Base-by-base conservation (phyloP, 768 basidiomycete genomes). In the Flagelloscypha sp. region DNA sequence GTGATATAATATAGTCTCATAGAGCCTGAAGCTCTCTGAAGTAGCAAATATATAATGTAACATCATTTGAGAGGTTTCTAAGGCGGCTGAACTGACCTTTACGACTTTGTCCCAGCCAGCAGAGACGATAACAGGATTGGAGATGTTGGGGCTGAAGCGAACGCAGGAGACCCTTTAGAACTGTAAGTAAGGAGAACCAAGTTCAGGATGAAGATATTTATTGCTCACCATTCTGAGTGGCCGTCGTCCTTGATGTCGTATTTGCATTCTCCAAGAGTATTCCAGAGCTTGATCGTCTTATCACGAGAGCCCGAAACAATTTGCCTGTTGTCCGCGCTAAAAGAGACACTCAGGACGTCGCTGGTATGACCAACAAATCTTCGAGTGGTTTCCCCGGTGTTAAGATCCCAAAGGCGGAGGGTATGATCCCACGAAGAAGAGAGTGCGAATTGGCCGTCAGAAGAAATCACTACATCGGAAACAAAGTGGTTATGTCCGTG, bases 371-470 rank as follows among this genome's bases (percentile, higher is more conserved):
- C 95, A 48, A 98, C 86, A 58, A 99, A 99, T 54, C 88, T 83
- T 55, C 90, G 86, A 47, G 95, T 98, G 43, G 95, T 99, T 47
- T 72, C 62, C 40, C 95, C 95, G 32, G 85, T 97, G 79, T 97
- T 97, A 43, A 99, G 77, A 65, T 99, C 95, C 95, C 95, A 99
- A 42, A 99, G 82, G 56, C 95, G 87, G 53, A 99, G 85, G 24
- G 95, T 98, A 72, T 98, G 94, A 70, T 99, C 95, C 95, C 95
- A 98, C 27, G 94, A 98, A 24, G 95, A 86, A 45, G 95, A 98
- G 43, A 99, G 84, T 30, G 95, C 94, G 62, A 97, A 98, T 68
- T 98, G 94, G 54, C 95, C 95, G 59, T 99, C 95, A 42, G 94
- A 95, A 41, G 94, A 97, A 61, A 97, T 93, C 53, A 95, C 94